phyloP scores from a whole-genome alignment of 169 alveolate genomes.

The Miamiensis avidus region DNA sequence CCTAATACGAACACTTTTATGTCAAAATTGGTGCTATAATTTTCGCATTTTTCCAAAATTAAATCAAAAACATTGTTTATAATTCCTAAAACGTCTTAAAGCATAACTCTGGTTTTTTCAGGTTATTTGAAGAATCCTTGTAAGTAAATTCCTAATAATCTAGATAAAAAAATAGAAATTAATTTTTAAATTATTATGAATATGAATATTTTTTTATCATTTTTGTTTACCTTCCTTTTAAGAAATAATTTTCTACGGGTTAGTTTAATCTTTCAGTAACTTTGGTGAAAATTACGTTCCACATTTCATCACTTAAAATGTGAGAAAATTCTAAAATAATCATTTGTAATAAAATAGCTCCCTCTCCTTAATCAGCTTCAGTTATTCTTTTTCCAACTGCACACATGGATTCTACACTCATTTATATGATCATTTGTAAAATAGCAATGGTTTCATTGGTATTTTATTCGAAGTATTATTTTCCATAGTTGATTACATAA shows the following conservation, averaged over 20 bases:
- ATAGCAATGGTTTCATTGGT: too few relatives aligned
- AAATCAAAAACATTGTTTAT: constrained; percentile 11
- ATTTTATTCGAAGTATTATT: constrained; percentile 33
- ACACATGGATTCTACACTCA: constrained; percentile 43
- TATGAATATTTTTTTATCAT: constrained; percentile 22
- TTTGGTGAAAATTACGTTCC: constrained; percentile 30
- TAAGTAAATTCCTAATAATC: constrained; percentile 19
- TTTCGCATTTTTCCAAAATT: background rate
- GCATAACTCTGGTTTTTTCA: background rate
- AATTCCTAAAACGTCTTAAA: constrained; percentile 13
- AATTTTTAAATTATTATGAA: constrained; percentile 35
- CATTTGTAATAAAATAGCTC: constrained; percentile 50
- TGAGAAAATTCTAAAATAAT: constrained; percentile 36
- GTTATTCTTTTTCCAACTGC: constrained; percentile 18
- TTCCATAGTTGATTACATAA: constrained; percentile 48
- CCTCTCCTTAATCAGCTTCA: constrained; percentile 50
- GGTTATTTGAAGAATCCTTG: background rate
- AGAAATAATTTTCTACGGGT: background rate
- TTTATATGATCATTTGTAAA: constrained; percentile 24
- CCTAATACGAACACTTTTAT: constrained; percentile 5
- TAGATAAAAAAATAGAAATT: constrained; percentile 13
- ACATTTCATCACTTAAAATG: constrained; percentile 35
- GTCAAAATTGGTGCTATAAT: constrained; percentile 3
- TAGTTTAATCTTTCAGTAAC: constrained; percentile 20
- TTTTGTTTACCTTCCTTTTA: constrained; percentile 36